phyloP scores from a whole-genome alignment of 1,139 yeast genomes.

The Nakaseomyces sp. region DNA sequence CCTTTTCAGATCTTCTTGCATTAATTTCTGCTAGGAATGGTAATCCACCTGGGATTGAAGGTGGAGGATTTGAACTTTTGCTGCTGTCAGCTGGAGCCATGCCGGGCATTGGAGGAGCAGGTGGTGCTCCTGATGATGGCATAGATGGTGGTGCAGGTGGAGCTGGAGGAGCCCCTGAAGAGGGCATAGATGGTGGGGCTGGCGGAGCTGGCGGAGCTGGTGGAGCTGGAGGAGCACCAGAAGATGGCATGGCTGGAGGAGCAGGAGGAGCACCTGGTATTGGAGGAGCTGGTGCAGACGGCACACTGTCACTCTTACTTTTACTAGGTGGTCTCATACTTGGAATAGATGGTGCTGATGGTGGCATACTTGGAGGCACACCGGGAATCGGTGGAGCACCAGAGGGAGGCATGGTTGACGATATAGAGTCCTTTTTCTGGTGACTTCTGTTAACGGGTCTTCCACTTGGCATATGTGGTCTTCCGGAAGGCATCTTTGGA shows the following conservation, averaged over 20 bases:
- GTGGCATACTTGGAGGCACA: slow-evolving; percentile 8
- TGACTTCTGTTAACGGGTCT: slow-evolving; percentile 23
- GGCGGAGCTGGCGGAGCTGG: slow-evolving; percentile 19
- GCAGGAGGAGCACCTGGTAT: slow-evolving; percentile 23
- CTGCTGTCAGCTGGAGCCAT: not conserved
- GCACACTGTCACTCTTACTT: slow-evolving; percentile 4
- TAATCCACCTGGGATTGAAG: slow-evolving; percentile 11
- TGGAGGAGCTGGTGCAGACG: slow-evolving; percentile 18
- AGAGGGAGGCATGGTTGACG: slow-evolving; percentile 13
- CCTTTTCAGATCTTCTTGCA: slow-evolving; percentile 20
- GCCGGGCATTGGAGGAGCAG: slow-evolving; percentile 8
- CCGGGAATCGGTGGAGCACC: slow-evolving; percentile 32
- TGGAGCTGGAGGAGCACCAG: slow-evolving; percentile 27
- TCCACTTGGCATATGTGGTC: slow-evolving; percentile 14
- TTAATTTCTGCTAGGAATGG: slow-evolving; percentile 23
- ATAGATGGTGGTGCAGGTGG: slow-evolving; percentile 22
- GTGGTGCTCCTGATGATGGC: slow-evolving; percentile 15
- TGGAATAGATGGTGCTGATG: slow-evolving; percentile 10
- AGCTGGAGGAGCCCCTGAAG: slow-evolving; percentile 18
- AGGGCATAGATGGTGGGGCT: slow-evolving; percentile 21
- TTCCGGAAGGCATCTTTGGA: slow-evolving; percentile 5
- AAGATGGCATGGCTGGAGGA: slow-evolving; percentile 17
- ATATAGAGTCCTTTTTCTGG: slow-evolving; percentile 21
- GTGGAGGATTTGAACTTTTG: not conserved
- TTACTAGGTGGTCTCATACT: slow-evolving; percentile 7